Conservation (phyloP, 257 asterid genomes). For the Paraleonurus japonicus region DNA sequence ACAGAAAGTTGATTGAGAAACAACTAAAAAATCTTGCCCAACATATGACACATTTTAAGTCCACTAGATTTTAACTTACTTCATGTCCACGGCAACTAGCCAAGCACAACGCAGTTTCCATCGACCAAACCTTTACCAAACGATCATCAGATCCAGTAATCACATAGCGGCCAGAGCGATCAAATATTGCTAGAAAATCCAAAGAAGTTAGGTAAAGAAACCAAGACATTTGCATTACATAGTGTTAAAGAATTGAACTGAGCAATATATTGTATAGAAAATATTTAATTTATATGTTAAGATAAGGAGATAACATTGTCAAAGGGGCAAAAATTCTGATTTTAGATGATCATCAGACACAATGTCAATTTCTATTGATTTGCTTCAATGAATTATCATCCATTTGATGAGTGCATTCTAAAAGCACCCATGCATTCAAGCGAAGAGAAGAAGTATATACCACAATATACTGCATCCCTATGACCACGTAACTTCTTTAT, state of each 20-base stretch:
- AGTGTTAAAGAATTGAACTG: background rate
- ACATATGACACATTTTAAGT: conserved; percentile 8
- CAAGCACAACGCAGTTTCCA: conserved; percentile 98
- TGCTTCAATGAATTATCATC: conserved; percentile 4
- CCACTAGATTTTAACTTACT: conserved; percentile 47
- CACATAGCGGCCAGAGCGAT: conserved; percentile 89
- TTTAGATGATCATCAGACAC: conserved; percentile 9
- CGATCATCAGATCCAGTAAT: conserved; percentile 99
- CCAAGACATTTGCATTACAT: conserved; percentile 13
- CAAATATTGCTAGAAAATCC: conserved; percentile 79
- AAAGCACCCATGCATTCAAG: conserved; percentile 1
- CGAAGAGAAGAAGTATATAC: conserved; percentile 39
- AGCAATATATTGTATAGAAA: background rate
- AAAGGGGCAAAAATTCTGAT: conserved; percentile 5
- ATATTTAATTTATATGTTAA: background rate
- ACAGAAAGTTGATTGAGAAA: conserved; percentile 14
- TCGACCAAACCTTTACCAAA: conserved; percentile 93
- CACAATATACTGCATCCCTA: conserved; percentile 97
- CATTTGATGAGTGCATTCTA: conserved; percentile 7
- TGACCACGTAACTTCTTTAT: conserved; percentile 86
- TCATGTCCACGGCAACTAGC: conserved; percentile 99
- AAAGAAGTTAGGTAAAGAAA: conserved; percentile 18
- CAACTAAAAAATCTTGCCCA: conserved; percentile 1
- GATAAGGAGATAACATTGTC: conserved; percentile 9
- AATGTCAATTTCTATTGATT: conserved; percentile 4